phyloP scores from a whole-genome alignment of 148 eudicot genomes.

The Fagopyrum tataricum region DNA sequence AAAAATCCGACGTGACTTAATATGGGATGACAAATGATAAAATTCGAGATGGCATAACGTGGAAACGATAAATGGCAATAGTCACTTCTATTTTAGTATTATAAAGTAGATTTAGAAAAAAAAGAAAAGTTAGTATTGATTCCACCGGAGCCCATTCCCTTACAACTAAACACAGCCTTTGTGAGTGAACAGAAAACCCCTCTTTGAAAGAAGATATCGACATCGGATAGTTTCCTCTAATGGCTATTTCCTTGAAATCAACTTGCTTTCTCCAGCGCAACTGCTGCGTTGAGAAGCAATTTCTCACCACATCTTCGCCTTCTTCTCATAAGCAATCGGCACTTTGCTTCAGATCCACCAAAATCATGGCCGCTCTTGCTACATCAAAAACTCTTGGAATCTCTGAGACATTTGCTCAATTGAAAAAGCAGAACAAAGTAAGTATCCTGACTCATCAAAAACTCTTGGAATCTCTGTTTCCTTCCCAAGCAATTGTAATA shows the following conservation, averaged over 20 bases:
- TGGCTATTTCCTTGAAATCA: constrained; percentile 6
- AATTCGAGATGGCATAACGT: too few species aligned
- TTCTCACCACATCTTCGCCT: not conserved
- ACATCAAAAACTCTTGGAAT: constrained; percentile 38
- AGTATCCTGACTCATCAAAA: not conserved
- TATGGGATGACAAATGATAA: too few species aligned
- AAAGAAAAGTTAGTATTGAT: too few species aligned
- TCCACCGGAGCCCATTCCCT: too few species aligned
- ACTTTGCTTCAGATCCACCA: constrained; percentile 5
- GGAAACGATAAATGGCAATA: too few species aligned
- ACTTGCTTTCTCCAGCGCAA: constrained; percentile 8
- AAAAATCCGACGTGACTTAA: too few species aligned
- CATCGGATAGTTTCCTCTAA: not conserved
- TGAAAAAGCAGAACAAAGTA: constrained; percentile 66
- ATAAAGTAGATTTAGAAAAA: too few species aligned
- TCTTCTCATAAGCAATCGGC: constrained; percentile 4
- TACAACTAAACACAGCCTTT: not conserved
- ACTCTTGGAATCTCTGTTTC: not conserved
- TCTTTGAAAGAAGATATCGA: not conserved
- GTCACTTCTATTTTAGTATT: too few species aligned
- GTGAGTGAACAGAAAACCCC: not conserved
- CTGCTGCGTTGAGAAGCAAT: not conserved
- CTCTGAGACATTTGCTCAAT: constrained; percentile 62
- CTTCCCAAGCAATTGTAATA: too few species aligned
- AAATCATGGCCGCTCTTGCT: constrained; percentile 13